A percentile compares a stretch with the other conserved stretches of the same genome.
These are phyloP conservation scores for Pythium sp. DNA, from an alignment of 352 stramenopile species.

Conservation along the genomic window DNA sequence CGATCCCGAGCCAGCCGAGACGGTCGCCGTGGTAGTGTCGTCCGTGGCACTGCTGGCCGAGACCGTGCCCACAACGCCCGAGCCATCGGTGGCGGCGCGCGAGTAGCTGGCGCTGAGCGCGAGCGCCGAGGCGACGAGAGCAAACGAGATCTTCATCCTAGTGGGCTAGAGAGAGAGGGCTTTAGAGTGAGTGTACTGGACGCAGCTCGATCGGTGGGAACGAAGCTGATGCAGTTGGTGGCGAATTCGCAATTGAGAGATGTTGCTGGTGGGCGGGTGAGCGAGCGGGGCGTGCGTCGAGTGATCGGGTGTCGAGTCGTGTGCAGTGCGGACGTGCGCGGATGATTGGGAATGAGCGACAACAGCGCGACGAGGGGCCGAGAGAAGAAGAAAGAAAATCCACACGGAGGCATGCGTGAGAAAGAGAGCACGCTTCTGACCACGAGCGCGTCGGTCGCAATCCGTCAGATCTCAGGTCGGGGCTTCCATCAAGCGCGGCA, in stretches of 20 bases:
- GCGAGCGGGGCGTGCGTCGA: constrained; percentile 3
- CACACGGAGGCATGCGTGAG: not conserved
- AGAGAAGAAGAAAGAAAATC: not conserved
- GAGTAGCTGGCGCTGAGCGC: constrained; percentile 19
- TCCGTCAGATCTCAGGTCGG: constrained; percentile 9
- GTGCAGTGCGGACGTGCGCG: not conserved
- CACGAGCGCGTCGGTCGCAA: not conserved
- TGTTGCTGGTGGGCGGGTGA: not conserved
- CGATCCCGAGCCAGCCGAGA: constrained; percentile 7
- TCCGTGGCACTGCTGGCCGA: constrained; percentile 21
- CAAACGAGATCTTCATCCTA: constrained; percentile 13
- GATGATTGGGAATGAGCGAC: constrained; percentile 2
- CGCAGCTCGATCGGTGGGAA: constrained; percentile 2
- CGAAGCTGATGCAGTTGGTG: constrained; percentile 8
- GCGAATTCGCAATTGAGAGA: constrained; percentile 14
- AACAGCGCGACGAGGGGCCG: not conserved
- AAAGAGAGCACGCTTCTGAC: not conserved
- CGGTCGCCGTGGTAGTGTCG: constrained; percentile 13
- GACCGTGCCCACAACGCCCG: constrained; percentile 16
- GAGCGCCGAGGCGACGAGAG: constrained; percentile 13
- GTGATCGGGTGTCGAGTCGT: not conserved
- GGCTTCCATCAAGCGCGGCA: not conserved
- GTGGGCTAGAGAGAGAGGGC: not conserved
- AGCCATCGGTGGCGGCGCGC: constrained; percentile 15
- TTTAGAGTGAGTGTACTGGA: constrained; percentile 6